These are phyloP conservation scores for Pestalotiopsis fici DNA, from an alignment of 2,329 filamentous ascomycete species.

Conservation along the genomic window DNA sequence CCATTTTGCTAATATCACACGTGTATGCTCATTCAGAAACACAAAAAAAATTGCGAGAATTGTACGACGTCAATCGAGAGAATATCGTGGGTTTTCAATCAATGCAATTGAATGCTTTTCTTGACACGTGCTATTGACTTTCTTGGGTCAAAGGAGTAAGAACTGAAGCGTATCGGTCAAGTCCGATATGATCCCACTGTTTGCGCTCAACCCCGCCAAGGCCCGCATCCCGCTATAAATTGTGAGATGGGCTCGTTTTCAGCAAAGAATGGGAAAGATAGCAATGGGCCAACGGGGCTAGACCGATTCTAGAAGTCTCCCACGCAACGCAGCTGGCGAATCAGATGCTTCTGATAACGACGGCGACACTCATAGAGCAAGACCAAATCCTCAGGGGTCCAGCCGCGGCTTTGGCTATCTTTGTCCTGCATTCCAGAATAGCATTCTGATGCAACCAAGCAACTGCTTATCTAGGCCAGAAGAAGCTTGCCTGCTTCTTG, in stretches of 20 bases:
- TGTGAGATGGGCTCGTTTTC: neutral
- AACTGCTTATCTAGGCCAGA: conserved; percentile 1
- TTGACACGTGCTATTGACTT: no score
- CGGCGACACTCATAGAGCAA: neutral
- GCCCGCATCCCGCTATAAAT: neutral
- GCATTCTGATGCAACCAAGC: neutral
- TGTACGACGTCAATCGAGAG: no score
- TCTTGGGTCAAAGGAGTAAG: neutral
- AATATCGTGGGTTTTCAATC: no score
- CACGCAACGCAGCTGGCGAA: neutral
- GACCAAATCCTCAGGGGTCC: neutral
- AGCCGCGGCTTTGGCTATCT: neutral
- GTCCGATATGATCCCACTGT: neutral
- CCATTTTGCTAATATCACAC: neutral
- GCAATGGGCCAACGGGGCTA: neutral
- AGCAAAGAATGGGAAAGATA: neutral
- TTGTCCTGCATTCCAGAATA: neutral
- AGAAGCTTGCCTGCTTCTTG: neutral
- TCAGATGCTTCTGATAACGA: conserved; percentile 5
- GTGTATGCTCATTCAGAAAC: no score
- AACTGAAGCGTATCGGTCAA: neutral
- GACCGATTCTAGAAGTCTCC: conserved; percentile 1
- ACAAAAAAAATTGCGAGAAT: no score
- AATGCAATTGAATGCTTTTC: no score
- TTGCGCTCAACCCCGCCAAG: neutral